Evolutionary conservation across 2,329 filamentous ascomycete species (phyloP).

Genomic region (Chaetomium globosum): DNA sequence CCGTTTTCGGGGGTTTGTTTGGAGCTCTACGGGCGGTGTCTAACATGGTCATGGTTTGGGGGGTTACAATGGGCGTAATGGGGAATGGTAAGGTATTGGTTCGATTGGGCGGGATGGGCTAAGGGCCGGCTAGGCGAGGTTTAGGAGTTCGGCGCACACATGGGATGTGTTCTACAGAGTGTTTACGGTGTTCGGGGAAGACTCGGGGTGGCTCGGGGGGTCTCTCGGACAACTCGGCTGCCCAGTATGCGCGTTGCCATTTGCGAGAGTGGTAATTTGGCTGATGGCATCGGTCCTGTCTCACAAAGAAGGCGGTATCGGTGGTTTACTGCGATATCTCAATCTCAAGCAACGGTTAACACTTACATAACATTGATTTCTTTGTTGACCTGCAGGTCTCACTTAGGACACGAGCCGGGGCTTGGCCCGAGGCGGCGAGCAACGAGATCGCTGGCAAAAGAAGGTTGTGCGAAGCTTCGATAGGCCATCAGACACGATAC

Average conservation of each 20-base stretch:
- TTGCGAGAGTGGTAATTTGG: not conserved
- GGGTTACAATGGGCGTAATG: not conserved
- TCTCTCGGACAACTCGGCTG: not conserved
- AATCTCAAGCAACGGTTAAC: not conserved
- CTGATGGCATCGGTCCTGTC: not conserved
- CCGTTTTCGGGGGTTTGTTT: not conserved
- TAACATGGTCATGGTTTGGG: not conserved
- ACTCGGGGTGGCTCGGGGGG: not conserved
- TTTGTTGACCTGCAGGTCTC: not conserved
- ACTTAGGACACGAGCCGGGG: not conserved
- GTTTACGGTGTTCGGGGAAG: conserved; percentile 3
- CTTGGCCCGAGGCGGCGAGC: not conserved
- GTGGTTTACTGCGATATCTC: not conserved
- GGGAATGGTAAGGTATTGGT: not conserved
- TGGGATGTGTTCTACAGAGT: not conserved
- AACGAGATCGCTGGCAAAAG: not conserved
- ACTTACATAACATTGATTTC: not conserved
- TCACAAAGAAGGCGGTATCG: not conserved
- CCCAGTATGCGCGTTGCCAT: not conserved
- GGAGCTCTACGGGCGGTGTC: not conserved
- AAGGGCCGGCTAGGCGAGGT: not conserved
- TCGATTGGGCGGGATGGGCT: not conserved
- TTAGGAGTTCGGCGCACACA: conserved; percentile 1
- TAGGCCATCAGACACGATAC: not conserved
- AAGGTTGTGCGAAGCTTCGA: not conserved